Evolutionary conservation across 2,329 filamentous ascomycete species (phyloP).

Genomic region (Colletotrichum sp.): DNA sequence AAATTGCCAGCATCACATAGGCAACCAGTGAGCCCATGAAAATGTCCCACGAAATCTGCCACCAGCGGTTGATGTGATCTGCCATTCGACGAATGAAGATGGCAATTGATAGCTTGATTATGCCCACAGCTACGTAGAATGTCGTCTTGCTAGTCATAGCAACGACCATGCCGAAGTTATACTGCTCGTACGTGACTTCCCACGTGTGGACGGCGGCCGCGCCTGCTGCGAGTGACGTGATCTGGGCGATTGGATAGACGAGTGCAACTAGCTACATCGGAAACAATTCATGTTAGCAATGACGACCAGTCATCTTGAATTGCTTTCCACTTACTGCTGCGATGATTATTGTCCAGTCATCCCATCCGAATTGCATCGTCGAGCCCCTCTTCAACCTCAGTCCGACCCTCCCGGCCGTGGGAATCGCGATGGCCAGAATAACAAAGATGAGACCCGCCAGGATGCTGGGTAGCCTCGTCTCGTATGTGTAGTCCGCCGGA

Average conservation of each 20-base stretch:
- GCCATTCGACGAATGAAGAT: conserved; percentile 40
- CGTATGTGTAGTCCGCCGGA: conserved; percentile 23
- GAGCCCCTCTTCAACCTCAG: conserved; percentile 25
- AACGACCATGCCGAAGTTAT: conserved; percentile 28
- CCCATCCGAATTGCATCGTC: conserved; percentile 33
- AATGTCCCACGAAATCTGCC: conserved; percentile 32
- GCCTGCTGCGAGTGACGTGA: conserved; percentile 28
- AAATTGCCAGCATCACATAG: conserved; percentile 33
- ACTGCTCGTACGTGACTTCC: conserved; percentile 37
- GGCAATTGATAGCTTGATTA: conserved; percentile 40
- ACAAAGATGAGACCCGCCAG: conserved; percentile 31
- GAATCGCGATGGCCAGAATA: conserved; percentile 29
- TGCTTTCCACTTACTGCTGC: conserved; percentile 29
- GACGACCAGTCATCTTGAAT: neutral
- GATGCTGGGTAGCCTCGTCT: conserved; percentile 28
- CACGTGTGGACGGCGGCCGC: conserved; percentile 31
- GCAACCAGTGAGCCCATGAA: conserved; percentile 31
- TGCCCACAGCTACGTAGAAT: conserved; percentile 33
- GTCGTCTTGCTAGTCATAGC: conserved; percentile 24
- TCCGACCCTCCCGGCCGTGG: conserved; percentile 30
- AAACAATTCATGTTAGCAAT: neutral
- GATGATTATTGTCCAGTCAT: conserved; percentile 36
- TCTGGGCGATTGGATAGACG: conserved; percentile 30
- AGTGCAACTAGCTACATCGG: conserved; percentile 24
- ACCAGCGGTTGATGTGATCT: conserved; percentile 28